These are phyloP conservation scores for Ascochyta rabiei DNA, from an alignment of 2,329 filamentous ascomycete species.

Conservation along the genomic window DNA sequence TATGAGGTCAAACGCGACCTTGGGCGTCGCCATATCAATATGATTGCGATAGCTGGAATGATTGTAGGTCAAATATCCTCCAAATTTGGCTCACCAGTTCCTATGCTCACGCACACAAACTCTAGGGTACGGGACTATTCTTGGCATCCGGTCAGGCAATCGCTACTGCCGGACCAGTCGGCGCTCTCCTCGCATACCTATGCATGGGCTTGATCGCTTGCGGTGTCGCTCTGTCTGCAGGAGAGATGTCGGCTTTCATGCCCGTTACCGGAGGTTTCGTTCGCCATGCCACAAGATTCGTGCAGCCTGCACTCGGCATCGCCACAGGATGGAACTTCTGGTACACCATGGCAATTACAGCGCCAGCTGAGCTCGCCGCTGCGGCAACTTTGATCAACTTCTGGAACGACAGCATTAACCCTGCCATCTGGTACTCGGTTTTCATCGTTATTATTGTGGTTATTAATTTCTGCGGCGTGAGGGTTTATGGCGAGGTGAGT, in stretches of 20 bases:
- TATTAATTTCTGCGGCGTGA: slow-evolving; percentile 15
- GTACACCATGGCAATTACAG: background rate
- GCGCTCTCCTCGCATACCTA: slow-evolving; percentile 2
- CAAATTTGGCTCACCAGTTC: background rate
- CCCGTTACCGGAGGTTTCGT: slow-evolving; percentile 25
- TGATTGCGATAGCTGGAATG: slow-evolving; percentile 22
- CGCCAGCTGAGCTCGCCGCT: slow-evolving; percentile 64
- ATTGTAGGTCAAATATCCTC: slow-evolving; percentile 1
- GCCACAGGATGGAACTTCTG: slow-evolving; percentile 22
- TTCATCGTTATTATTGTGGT: slow-evolving; percentile 18
- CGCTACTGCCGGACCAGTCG: slow-evolving; percentile 1
- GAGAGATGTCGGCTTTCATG: slow-evolving; percentile 40
- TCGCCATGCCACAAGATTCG: slow-evolving; percentile 32
- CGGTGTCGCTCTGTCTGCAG: slow-evolving; percentile 29
- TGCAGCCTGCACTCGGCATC: slow-evolving; percentile 49
- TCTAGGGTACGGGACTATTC: slow-evolving; percentile 7
- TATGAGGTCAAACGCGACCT: slow-evolving; percentile 14
- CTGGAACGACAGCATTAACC: slow-evolving; percentile 57
- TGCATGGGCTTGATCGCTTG: slow-evolving; percentile 13
- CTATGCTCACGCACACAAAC: background rate
- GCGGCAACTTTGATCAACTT: slow-evolving; percentile 76
- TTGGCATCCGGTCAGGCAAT: slow-evolving; percentile 7
- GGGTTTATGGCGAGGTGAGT: slow-evolving; percentile 22
- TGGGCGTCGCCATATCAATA: slow-evolving; percentile 17
- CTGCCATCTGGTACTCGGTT: slow-evolving; percentile 15